A percentile compares a stretch with the other conserved stretches of the same genome.
Evolutionary conservation across 2,329 filamentous ascomycete species (phyloP).

Genomic region (Claviceps purpurea): DNA sequence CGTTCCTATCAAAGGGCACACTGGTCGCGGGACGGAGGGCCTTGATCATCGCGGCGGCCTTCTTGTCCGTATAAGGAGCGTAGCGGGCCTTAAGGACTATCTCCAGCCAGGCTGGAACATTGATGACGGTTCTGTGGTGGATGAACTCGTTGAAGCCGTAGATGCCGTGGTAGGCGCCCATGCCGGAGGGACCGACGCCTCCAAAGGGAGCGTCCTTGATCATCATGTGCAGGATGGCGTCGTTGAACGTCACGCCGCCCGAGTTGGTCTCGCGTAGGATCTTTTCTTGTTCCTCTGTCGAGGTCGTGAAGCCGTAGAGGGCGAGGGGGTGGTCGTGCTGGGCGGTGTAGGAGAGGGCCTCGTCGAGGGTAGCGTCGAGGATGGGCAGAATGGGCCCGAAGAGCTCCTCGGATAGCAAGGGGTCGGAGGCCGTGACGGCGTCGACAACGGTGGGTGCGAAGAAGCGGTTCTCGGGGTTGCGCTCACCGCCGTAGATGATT

Average conservation of each 20-base stretch:
- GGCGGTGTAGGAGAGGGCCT: constrained; percentile 18
- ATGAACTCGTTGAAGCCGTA: constrained; percentile 25
- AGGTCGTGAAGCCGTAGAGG: constrained; percentile 27
- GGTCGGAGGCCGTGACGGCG: constrained; percentile 21
- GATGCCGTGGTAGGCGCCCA: constrained; percentile 29
- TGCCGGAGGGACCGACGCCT: constrained; percentile 30
- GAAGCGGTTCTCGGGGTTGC: constrained; percentile 15
- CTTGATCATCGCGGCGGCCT: constrained; percentile 6
- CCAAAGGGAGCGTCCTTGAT: constrained; percentile 30
- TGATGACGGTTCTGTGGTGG: constrained; percentile 13
- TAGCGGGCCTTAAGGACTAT: constrained; percentile 9
- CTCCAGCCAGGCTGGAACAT: constrained; percentile 9
- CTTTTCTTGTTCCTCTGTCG: constrained; percentile 20
- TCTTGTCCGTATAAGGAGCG: constrained; percentile 10
- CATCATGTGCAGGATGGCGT: constrained; percentile 24
- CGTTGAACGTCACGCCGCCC: constrained; percentile 33
- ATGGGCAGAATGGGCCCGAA: constrained; percentile 31
- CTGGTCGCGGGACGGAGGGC: constrained; percentile 1
- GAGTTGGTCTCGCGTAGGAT: constrained; percentile 19
- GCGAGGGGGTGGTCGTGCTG: constrained; percentile 22
- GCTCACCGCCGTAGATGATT: constrained; percentile 21
- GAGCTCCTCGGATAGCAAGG: constrained; percentile 29
- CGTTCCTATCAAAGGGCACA: constrained; percentile 6
- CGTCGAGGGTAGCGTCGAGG: constrained; percentile 17
- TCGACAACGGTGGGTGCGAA: constrained; percentile 26